phyloP scores from a whole-genome alignment of 1,284 basidiomycete genomes.

The Ganoderma lucidum region DNA sequence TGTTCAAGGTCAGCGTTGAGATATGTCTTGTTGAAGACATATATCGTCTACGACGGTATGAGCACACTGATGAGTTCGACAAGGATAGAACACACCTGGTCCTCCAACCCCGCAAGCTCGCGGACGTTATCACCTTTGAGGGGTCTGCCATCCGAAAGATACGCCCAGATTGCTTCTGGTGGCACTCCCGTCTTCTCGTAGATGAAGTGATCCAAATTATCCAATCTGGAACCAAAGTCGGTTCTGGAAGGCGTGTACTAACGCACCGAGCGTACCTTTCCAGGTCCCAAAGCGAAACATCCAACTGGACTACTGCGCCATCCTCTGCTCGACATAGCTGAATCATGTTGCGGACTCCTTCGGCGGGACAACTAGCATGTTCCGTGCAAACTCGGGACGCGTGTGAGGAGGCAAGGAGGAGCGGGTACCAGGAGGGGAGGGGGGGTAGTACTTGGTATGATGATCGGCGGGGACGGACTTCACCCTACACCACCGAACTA shows the following conservation, averaged over 20 bases:
- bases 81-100: constrained; percentile 55
- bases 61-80: neutral
- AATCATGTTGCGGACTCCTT: constrained; percentile 22
- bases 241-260: neutral
- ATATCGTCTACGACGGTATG: constrained; percentile 61
- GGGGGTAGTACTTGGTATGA: no score
- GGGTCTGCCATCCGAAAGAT: constrained; percentile 77
- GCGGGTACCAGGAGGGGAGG: neutral
- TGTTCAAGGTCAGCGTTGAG: constrained; percentile 72
- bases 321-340: constrained; percentile 33
- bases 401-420: neutral
- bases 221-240: constrained; percentile 49
- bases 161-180: constrained; percentile 73
- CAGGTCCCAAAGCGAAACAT: constrained; percentile 73
- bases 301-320: constrained; percentile 53
- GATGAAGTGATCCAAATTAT: constrained; percentile 70
- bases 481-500: neutral
- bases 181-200: constrained; percentile 73
- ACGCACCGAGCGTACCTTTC: constrained; percentile 54
- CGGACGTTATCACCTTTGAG: constrained; percentile 72
- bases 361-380: constrained; percentile 2
- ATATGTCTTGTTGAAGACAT: constrained; percentile 81
- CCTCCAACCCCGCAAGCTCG: constrained; percentile 73
- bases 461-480: no score
- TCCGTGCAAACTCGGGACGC: constrained; percentile 3